A percentile compares a stretch with the other conserved stretches of the same genome.
Evolutionary conservation across 495 filamentous ascomycete genomes (phyloP).

Genomic region (Neurospora cerealis): DNA sequence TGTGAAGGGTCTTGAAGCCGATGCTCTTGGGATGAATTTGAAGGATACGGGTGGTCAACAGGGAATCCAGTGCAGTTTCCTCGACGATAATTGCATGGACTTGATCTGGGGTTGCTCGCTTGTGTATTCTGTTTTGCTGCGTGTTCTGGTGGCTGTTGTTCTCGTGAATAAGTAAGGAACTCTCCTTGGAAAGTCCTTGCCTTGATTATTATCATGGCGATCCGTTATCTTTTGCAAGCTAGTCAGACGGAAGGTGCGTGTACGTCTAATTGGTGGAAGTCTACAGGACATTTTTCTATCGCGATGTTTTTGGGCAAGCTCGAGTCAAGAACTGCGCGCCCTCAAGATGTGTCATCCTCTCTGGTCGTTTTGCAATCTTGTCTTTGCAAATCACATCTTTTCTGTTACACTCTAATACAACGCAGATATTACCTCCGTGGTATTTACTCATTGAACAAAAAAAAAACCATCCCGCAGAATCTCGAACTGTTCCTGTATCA

Average conservation of each 20-base stretch:
- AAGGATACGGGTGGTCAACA: not conserved
- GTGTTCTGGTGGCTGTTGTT: not conserved
- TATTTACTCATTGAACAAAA: not conserved
- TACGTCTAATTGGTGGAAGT: not conserved
- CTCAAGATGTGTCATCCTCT: not conserved
- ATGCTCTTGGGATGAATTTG: not conserved
- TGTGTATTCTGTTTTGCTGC: not conserved
- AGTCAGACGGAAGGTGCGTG: not conserved
- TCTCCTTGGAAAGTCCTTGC: not conserved
- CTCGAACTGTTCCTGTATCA: not conserved
- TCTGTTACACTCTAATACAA: not conserved
- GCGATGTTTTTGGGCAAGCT: not conserved
- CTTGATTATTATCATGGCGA: not conserved
- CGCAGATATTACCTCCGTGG: not conserved
- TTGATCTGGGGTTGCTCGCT: not conserved
- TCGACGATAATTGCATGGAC: not conserved
- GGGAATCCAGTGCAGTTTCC: not conserved
- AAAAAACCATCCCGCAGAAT: not conserved
- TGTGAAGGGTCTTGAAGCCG: not conserved
- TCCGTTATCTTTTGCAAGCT: not conserved
- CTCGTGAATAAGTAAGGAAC: not conserved
- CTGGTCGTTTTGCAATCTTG: not conserved
- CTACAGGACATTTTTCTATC: not conserved
- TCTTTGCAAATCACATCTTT: not conserved
- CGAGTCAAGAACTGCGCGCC: not conserved